Evolutionary conservation across 345 rosid species (phyloP).

Genomic region (Rhodamnia argentea): DNA sequence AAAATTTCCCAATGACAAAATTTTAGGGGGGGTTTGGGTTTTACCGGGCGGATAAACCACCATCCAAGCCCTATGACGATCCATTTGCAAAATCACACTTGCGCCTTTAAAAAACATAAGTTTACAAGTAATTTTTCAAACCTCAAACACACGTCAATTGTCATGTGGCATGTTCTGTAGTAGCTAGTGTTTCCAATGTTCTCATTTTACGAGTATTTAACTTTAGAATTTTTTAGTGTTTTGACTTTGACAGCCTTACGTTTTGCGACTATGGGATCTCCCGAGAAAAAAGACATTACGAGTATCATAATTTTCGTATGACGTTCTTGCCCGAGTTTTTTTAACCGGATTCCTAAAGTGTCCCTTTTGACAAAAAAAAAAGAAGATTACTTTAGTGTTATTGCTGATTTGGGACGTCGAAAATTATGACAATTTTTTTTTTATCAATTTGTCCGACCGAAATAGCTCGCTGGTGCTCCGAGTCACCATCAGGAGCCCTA

Average conservation of each 20-base stretch:
- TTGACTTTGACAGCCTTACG: not conserved
- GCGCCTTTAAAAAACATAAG: not conserved
- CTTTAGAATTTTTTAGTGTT: not conserved
- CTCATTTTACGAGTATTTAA: not conserved
- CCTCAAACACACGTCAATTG: not conserved
- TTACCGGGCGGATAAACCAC: not conserved
- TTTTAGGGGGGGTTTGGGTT: rapidly evolving
- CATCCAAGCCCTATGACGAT: not conserved
- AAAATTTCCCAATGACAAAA: not conserved
- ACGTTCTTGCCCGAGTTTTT: too few relatives aligned
- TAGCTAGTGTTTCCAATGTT: not conserved
- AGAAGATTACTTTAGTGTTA: too few relatives aligned
- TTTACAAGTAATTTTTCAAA: not conserved
- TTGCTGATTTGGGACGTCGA: too few relatives aligned
- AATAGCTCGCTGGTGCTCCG: too few relatives aligned
- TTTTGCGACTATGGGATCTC: not conserved
- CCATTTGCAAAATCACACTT: not conserved
- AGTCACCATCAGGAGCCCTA: too few relatives aligned
- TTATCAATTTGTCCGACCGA: too few relatives aligned
- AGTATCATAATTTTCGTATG: too few relatives aligned
- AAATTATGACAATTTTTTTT: too few relatives aligned
- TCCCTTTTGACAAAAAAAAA: too few relatives aligned
- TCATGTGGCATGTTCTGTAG: not conserved
- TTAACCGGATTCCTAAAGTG: too few relatives aligned
- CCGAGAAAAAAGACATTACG: too few relatives aligned